Percentiles rank a stretch among this genome's conserved stretches.
phyloP scores from a whole-genome alignment of 1,284 basidiomycete genomes.

The Trichosporon ovoides region DNA sequence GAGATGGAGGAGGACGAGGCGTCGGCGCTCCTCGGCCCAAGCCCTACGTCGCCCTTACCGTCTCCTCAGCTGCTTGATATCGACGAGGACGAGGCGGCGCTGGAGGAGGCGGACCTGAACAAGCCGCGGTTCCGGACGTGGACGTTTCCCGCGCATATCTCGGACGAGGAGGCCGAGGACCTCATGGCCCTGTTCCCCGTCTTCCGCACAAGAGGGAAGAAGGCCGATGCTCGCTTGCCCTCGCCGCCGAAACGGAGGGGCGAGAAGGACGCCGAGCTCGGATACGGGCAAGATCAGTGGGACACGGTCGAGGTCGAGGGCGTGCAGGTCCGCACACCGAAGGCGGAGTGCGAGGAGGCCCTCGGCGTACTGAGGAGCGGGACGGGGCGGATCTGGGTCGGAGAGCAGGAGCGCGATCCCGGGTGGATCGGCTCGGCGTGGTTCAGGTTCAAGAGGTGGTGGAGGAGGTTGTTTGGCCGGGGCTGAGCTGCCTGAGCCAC shows the following conservation, averaged over 20 bases:
- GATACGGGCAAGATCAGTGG: slow-evolving; percentile 22
- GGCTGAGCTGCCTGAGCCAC: neutral
- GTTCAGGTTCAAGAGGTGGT: slow-evolving; percentile 43
- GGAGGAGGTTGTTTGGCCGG: slow-evolving; percentile 31
- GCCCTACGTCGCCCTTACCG: neutral
- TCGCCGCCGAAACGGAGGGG: slow-evolving; percentile 23
- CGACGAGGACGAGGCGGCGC: slow-evolving; percentile 28
- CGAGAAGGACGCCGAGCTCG: slow-evolving; percentile 27
- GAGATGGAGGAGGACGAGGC: slow-evolving; percentile 1
- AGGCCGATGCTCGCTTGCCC: slow-evolving; percentile 30
- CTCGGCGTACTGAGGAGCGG: slow-evolving; percentile 36
- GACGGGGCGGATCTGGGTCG: slow-evolving; percentile 43
- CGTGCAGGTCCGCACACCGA: slow-evolving; percentile 22
- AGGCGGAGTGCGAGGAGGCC: slow-evolving; percentile 25
- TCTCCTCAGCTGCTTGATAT: neutral
- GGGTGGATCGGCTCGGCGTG: slow-evolving; percentile 35
- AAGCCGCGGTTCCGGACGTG: slow-evolving; percentile 39
- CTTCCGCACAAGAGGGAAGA: slow-evolving; percentile 15
- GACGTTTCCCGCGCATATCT: slow-evolving; percentile 40
- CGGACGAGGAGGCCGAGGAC: slow-evolving; percentile 36
- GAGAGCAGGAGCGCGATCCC: slow-evolving; percentile 23
- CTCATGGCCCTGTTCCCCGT: slow-evolving; percentile 33
- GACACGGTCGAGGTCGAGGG: slow-evolving; percentile 21
- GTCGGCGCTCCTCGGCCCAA: slow-evolving; percentile 18
- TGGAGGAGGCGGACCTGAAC: slow-evolving; percentile 39